Evolutionary conservation across 805 yeast genomes (phyloP), one percentile per base, ranked within the genome.

Genomic region (Spathaspora girioi): DNA sequence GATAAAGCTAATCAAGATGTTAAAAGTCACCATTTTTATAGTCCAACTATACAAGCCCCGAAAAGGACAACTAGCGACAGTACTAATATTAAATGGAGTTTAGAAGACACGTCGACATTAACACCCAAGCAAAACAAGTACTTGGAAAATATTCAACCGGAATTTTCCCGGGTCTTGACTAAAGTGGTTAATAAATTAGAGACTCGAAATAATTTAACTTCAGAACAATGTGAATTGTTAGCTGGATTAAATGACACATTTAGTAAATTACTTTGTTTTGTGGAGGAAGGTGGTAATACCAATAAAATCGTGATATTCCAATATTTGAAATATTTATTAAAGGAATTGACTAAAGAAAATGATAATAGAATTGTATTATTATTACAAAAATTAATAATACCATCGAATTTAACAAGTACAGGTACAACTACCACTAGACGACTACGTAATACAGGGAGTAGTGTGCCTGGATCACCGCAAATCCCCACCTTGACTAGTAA

Each of bases 121-220:
- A 46, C 19, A 11, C 48, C 32, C 29, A 2, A 55, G 38, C 66
- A 58, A 40, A 62, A 60, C 23, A 57, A 55, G 42, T 42, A 54
- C 14, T 48, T 50, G 26, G 53, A 58, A 38, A 46, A 51, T 1
- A n/a, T 64, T 5, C 49, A 56, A 44, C 60, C 64, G 1, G 71
- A 73, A 23, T 55, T 75, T 27, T 67, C 63, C 45, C 61, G 71
- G 27, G 68, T 76, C 11, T 52, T 75, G 11, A 72, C 74, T 49
- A 78, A 73, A 52, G 69, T 76, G 1, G 73, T 76, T 54, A 66
- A 65, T 50, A 71, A 71, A 41, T 48, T 73, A 26, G 75, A 73
- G 42, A 57, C 64, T 12, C 67, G 65, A 38, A 64, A 68, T 27
- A 58, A 52, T 11, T 53, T 73, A 14, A 57, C 66, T 10, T 65